These are phyloP conservation scores for Rostrohypoxylon terebratum DNA, from an alignment of 495 filamentous ascomycete genomes.

Conservation along the genomic window DNA sequence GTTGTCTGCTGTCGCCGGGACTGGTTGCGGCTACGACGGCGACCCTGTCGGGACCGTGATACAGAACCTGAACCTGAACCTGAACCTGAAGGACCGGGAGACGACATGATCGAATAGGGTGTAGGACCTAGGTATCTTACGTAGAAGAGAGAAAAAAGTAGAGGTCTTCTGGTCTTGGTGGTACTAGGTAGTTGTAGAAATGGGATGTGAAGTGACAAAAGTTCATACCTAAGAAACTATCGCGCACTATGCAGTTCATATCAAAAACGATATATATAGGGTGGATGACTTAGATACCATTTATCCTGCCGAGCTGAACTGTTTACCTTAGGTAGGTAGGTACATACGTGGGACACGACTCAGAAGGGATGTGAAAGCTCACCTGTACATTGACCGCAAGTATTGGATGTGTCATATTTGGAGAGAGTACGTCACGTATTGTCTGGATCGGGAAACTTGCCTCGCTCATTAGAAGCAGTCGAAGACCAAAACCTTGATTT, in stretches of 20 bases:
- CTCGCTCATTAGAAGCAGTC: constrained; percentile 8
- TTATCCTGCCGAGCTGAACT: background rate
- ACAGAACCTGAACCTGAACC: constrained; percentile 38
- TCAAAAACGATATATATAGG: background rate
- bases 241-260: background rate
- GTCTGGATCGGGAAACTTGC: constrained; percentile 29
- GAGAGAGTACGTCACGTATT: constrained; percentile 33
- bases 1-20: constrained; percentile 49
- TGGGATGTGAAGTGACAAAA: too few species aligned
- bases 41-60: constrained; percentile 36
- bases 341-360: constrained; percentile 31
- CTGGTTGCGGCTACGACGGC: constrained; percentile 45
- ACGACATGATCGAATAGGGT: constrained; percentile 47
- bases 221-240: too few species aligned
- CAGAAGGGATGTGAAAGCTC: background rate
- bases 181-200: background rate
- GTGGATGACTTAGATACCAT: background rate
- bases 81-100: constrained; percentile 42
- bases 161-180: background rate
- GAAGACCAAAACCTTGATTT: constrained; percentile 37
- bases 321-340: too few species aligned
- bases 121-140: background rate
- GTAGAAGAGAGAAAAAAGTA: background rate
- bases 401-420: constrained; percentile 21
- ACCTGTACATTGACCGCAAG: background rate